phyloP scores from a whole-genome alignment of 2,329 filamentous ascomycete genomes.

The Juglanconis sp. region DNA sequence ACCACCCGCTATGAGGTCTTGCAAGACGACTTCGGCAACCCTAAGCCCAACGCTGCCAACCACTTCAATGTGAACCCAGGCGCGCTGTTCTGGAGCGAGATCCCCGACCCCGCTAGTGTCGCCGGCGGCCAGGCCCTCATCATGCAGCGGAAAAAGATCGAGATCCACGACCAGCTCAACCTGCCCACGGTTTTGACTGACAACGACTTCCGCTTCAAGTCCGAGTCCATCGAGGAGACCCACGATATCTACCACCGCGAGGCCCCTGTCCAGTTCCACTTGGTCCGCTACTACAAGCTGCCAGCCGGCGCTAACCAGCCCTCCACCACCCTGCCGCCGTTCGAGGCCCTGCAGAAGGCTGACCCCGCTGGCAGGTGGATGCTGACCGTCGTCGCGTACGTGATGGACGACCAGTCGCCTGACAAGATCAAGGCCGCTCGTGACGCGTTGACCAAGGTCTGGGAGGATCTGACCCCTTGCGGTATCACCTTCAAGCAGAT shows the following conservation, averaged over 20 bases:
- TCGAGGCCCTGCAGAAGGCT: constrained; percentile 43
- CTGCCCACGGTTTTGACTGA: constrained; percentile 47
- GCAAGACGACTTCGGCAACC: constrained; percentile 45
- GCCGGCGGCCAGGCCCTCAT: constrained; percentile 38
- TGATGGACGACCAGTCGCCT: constrained; percentile 55
- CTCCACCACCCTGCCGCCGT: constrained; percentile 41
- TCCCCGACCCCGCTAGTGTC: constrained; percentile 51
- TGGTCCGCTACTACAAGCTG: constrained; percentile 45
- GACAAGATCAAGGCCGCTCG: constrained; percentile 55
- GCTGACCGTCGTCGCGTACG: constrained; percentile 50
- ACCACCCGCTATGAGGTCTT: constrained; percentile 53
- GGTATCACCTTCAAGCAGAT: constrained; percentile 50
- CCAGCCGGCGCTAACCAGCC: constrained; percentile 29
- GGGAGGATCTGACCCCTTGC: constrained; percentile 43
- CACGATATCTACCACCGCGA: constrained; percentile 49
- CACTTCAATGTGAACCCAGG: constrained; percentile 43
- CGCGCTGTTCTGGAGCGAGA: constrained; percentile 55
- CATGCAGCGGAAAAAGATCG: constrained; percentile 53
- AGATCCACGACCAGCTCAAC: constrained; percentile 51
- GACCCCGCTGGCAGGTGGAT: constrained; percentile 52
- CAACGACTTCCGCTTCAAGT: constrained; percentile 51
- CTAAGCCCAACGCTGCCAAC: constrained; percentile 2
- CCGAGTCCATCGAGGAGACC: constrained; percentile 51
- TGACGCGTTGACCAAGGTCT: constrained; percentile 46
- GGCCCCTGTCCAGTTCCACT: constrained; percentile 46